Evolutionary conservation across 441 rosid species (phyloP).

Genomic region (Daphne laureola): DNA sequence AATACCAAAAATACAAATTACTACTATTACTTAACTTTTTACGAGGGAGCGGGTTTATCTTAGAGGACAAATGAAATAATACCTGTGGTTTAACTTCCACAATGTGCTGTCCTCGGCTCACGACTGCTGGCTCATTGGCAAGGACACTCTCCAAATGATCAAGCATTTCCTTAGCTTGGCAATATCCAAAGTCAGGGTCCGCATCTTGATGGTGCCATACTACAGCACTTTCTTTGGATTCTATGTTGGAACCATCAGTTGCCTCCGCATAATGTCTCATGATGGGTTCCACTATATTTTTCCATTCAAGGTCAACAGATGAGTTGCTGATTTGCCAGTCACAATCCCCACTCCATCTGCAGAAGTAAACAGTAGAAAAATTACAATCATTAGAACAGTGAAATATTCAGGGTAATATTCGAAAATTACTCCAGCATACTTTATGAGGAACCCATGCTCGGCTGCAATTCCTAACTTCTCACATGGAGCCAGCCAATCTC

Average conservation of each 20-base stretch:
- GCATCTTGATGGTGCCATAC: slow-evolving; percentile 97
- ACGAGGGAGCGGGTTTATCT: background rate
- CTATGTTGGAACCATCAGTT: slow-evolving; percentile 81
- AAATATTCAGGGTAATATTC: background rate
- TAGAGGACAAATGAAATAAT: background rate
- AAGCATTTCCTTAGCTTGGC: slow-evolving; percentile 82
- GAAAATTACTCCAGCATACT: slow-evolving; percentile 25
- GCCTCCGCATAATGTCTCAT: slow-evolving; percentile 72
- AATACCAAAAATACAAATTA: slow-evolving; percentile 5
- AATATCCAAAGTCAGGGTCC: slow-evolving; percentile 86
- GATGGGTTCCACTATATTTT: slow-evolving; percentile 60
- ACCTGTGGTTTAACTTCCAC: slow-evolving; percentile 97
- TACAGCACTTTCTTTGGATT: slow-evolving; percentile 69
- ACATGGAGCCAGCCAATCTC: slow-evolving; percentile 80
- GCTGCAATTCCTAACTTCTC: slow-evolving; percentile 82
- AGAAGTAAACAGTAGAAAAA: background rate
- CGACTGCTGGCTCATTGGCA: slow-evolving; percentile 77
- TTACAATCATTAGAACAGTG: background rate
- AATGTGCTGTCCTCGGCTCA: slow-evolving; percentile 69
- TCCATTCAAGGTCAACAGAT: slow-evolving; percentile 78
- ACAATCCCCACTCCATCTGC: slow-evolving; percentile 51
- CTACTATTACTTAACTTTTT: too few species aligned
- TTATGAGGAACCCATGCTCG: slow-evolving; percentile 78
- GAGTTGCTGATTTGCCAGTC: slow-evolving; percentile 56
- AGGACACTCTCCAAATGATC: slow-evolving; percentile 83